phyloP scores from a whole-genome alignment of 768 basidiomycete genomes.

The Leccinum fibrillosum region DNA sequence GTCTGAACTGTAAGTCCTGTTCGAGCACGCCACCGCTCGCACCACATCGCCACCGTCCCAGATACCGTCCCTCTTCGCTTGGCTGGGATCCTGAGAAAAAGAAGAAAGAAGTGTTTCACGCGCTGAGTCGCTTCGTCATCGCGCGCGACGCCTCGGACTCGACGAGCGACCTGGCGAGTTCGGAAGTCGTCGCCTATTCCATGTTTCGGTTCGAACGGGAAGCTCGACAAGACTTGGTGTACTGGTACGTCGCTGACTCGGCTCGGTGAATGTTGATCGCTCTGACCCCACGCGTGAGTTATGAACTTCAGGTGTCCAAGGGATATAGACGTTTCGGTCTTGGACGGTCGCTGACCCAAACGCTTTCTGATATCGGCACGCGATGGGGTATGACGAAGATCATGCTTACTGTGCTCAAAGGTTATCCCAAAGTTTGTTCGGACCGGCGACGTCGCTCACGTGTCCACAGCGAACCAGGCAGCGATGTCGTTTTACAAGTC shows the following conservation, averaged over 20 bases:
- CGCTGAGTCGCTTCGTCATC: conserved; percentile 58
- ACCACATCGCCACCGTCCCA: conserved; percentile 24
- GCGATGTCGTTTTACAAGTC: conserved; percentile 52
- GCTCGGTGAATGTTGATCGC: not conserved
- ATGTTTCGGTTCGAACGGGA: conserved; percentile 79
- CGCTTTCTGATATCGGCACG: conserved; percentile 47
- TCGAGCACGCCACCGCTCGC: not conserved
- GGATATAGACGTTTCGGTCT: conserved; percentile 49
- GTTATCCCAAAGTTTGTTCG: conserved; percentile 35
- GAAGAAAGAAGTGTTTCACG: conserved; percentile 56
- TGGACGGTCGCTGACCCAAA: conserved; percentile 52
- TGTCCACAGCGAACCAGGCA: conserved; percentile 39
- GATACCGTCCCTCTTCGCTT: conserved; percentile 55
- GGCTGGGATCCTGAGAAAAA: conserved; percentile 64
- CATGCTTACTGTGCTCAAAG: conserved; percentile 73
- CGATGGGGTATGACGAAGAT: conserved; percentile 63
- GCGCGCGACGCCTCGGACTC: conserved; percentile 22
- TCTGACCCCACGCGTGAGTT: conserved; percentile 41
- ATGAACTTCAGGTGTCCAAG: conserved; percentile 67
- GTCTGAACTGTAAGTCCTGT: conserved; percentile 35
- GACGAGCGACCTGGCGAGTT: conserved; percentile 16
- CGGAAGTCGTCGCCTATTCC: conserved; percentile 36
- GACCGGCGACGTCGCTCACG: conserved; percentile 5
- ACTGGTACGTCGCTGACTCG: conserved; percentile 52
- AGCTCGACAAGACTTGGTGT: conserved; percentile 54